phyloP scores from a whole-genome alignment of 148 eudicot genomes.

The Rhododendron vialii region DNA sequence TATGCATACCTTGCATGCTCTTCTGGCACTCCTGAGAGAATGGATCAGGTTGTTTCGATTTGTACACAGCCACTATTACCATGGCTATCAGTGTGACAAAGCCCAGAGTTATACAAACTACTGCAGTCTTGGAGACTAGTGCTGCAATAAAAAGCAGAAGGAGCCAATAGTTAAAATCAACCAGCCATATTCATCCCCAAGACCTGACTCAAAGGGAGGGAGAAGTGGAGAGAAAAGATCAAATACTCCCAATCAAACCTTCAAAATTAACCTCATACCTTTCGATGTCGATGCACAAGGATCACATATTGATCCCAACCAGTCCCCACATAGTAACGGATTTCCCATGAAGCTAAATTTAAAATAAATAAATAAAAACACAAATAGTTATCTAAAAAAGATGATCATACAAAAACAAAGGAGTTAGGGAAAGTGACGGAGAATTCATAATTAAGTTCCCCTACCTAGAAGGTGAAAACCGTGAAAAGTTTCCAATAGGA shows the following conservation, averaged over 20 bases:
- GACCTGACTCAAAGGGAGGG: neutral
- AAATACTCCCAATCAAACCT: neutral
- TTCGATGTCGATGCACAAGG: conserved; percentile 37
- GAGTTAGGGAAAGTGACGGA: neutral
- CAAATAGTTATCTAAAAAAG: neutral
- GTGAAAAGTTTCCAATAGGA: conserved; percentile 37
- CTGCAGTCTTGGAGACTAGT: conserved; percentile 40
- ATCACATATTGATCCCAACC: conserved; percentile 63
- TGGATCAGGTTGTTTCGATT: conserved; percentile 34
- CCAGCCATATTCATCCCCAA: neutral
- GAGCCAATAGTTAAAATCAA: neutral
- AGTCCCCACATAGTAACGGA: conserved; percentile 58
- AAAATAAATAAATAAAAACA: neutral
- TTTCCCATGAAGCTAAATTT: conserved; percentile 61
- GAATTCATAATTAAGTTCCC: neutral
- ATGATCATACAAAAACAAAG: neutral
- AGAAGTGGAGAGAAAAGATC: neutral
- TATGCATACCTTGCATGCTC: conserved; percentile 28
- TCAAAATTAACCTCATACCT: conserved; percentile 26
- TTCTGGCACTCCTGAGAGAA: conserved; percentile 27
- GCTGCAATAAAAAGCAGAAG: conserved; percentile 23
- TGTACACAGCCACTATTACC: conserved; percentile 48
- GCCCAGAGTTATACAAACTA: conserved; percentile 48
- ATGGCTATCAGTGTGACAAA: conserved; percentile 39
- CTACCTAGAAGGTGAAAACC: conserved; percentile 57